Evolutionary conservation across 305 asterid genomes (phyloP).

Genomic region (Withania somnifera): DNA sequence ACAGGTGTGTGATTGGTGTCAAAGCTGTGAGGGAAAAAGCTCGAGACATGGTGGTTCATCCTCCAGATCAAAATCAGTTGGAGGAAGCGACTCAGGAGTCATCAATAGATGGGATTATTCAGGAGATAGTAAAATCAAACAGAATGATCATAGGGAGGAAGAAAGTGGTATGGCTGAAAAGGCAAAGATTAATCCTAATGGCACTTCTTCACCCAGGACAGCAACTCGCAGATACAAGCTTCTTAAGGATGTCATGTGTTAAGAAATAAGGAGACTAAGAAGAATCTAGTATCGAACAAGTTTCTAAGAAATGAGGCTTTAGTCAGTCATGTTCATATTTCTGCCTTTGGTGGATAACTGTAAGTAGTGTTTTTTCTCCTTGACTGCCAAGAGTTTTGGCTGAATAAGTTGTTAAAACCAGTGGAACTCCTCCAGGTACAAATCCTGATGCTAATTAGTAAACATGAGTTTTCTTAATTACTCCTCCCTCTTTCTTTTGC

Average conservation of each 20-base stretch:
- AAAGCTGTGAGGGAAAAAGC: slow-evolving; percentile 21
- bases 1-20: slow-evolving; percentile 49
- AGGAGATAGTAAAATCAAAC: slow-evolving; percentile 24
- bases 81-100: neutral
- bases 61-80: slow-evolving; percentile 4
- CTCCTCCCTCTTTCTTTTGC: neutral
- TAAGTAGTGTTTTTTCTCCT: neutral
- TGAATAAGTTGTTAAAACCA: neutral
- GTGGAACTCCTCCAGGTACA: neutral
- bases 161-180: slow-evolving; percentile 10
- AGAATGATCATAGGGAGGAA: slow-evolving; percentile 1
- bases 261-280: neutral
- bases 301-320: neutral
- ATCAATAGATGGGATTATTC: slow-evolving; percentile 17
- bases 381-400: neutral
- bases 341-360: neutral
- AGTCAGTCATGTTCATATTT: neutral
- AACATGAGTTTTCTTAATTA: neutral
- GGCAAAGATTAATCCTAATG: slow-evolving; percentile 12
- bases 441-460: neutral
- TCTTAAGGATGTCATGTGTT: slow-evolving; percentile 58
- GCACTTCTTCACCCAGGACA: slow-evolving; percentile 26
- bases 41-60: slow-evolving; percentile 6
- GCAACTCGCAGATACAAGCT: slow-evolving; percentile 47
- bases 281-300: neutral